Base-by-base conservation (phyloP, 2,329 filamentous ascomycete species). In the Diatrype stigma region DNA sequence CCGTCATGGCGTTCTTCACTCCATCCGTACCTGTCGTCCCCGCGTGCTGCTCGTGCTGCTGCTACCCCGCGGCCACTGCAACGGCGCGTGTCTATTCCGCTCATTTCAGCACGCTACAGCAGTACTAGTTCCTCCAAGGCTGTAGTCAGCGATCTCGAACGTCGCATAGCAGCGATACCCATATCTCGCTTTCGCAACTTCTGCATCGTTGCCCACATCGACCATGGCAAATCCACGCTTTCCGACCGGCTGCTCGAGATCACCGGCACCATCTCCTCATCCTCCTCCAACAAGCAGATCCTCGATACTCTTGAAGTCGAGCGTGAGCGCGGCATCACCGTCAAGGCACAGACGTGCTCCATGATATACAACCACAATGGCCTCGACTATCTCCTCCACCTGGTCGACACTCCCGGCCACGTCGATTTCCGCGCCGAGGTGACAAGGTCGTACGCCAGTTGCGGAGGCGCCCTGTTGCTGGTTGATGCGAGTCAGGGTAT, bases 361-460 rank as follows among this genome's bases (percentile, higher is more conserved):
- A 99, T 99, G 94, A 81, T 99, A 48, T 96, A 96, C 75, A 90
- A 87, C 26, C 78, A 96, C 72, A 76, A 87, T 17, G 92, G 89
- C 16, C 75, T 87, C 30, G 94, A 99, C 69, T 97, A 97, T 67
- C 79, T 99, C 51, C 78, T 99, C 28, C 94, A 99, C 70, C 79
- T 99, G 26, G 92, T 99, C 51, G 94, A 99, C 69, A 99, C 94
- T 0, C 94, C 94, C 0, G 94, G 94, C 26, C 94, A 99, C 73
- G 94, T 99, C 51, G 94, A 99, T 73, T 99, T 99, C 70, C 83
- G 94, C 50, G 94, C 94, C 45, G 94, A 99, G 71, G 94, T 99
- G 11, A 95, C 90, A 32, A 82, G 94, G 45, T 96, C 90, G 56
- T 99, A 99, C 74, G 93, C 93, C 47, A 96, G 90, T 63, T 99